phyloP scores from a whole-genome alignment of 2,329 filamentous ascomycete genomes.

The Penicillium sp. region DNA sequence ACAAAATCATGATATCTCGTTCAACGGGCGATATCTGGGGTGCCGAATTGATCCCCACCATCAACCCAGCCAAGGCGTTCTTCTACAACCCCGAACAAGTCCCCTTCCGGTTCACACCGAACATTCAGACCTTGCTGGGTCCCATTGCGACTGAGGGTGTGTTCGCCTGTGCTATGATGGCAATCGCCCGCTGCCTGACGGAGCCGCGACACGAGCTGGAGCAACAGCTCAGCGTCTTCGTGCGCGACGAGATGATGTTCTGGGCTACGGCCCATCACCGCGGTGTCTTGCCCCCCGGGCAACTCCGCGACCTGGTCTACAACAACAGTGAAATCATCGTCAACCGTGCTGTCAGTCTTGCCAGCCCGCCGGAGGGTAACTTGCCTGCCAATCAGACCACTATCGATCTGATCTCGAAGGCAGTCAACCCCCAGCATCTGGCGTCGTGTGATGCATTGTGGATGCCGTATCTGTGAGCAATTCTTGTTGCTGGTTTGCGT shows the following conservation, averaged over 20 bases:
- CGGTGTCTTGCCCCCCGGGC: conserved; percentile 53
- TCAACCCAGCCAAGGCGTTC: conserved; percentile 73
- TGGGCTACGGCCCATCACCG: conserved; percentile 83
- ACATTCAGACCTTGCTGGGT: conserved; percentile 91
- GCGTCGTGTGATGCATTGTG: conserved; percentile 83
- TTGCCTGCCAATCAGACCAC: conserved; percentile 94
- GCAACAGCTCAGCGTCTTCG: conserved; percentile 86
- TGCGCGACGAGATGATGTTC: conserved; percentile 94
- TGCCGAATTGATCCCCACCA: conserved; percentile 81
- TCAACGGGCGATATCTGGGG: conserved; percentile 91
- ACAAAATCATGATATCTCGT: conserved; percentile 86
- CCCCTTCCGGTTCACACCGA: conserved; percentile 92
- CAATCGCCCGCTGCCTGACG: conserved; percentile 84
- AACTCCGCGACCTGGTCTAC: conserved; percentile 70
- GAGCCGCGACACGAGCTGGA: conserved; percentile 78
- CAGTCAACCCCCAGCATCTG: conserved; percentile 83
- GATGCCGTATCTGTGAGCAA: conserved; percentile 78
- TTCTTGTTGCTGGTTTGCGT: conserved; percentile 3
- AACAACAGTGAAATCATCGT: conserved; percentile 84
- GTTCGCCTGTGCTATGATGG: conserved; percentile 91
- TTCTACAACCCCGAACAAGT: conserved; percentile 95
- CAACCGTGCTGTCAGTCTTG: conserved; percentile 76
- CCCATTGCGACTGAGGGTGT: conserved; percentile 93
- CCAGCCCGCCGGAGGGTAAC: conserved; percentile 64
- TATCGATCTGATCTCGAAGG: conserved; percentile 84